phyloP scores from a whole-genome alignment of 2,329 filamentous ascomycete species.

The Neophaeococcomyces aloes region DNA sequence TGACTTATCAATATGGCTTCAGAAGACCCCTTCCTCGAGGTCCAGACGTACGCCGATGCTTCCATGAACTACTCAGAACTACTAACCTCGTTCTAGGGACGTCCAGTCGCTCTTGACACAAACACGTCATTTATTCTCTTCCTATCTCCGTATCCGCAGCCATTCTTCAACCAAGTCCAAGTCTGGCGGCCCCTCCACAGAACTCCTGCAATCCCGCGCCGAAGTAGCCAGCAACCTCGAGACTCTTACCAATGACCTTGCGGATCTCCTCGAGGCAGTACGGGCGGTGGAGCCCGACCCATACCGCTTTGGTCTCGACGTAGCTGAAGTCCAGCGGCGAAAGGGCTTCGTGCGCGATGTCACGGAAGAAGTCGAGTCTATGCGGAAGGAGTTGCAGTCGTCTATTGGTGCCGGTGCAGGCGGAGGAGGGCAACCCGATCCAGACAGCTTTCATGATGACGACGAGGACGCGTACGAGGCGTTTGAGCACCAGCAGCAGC shows the following conservation, averaged over 20 bases:
- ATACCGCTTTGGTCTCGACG: slow-evolving; percentile 72
- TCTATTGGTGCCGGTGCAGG: slow-evolving; percentile 22
- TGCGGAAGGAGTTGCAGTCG: slow-evolving; percentile 69
- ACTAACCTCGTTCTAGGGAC: slow-evolving; percentile 49
- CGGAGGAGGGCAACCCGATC: slow-evolving; percentile 46
- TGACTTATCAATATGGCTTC: slow-evolving; percentile 6
- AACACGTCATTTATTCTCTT: slow-evolving; percentile 79
- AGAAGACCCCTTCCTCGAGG: slow-evolving; percentile 38
- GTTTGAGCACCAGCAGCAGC: slow-evolving; percentile 84
- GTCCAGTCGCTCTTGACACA: slow-evolving; percentile 72
- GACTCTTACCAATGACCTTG: slow-evolving; percentile 73
- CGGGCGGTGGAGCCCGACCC: slow-evolving; percentile 79
- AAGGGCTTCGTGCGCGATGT: slow-evolving; percentile 78
- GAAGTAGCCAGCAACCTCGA: slow-evolving; percentile 71
- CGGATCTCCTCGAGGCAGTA: slow-evolving; percentile 79
- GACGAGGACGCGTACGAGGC: slow-evolving; percentile 59
- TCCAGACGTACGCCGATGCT: slow-evolving; percentile 32
- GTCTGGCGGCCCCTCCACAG: slow-evolving; percentile 46
- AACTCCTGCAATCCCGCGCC: slow-evolving; percentile 51
- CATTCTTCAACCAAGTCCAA: slow-evolving; percentile 68
- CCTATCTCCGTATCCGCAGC: slow-evolving; percentile 90
- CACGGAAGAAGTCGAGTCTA: slow-evolving; percentile 77
- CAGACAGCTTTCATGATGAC: slow-evolving; percentile 44
- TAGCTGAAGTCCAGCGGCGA: slow-evolving; percentile 69
- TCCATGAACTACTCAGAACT: slow-evolving; percentile 5